A percentile compares a stretch with the other conserved stretches of the same genome.
These are phyloP conservation scores for Fistulinella prunicolor DNA, from an alignment of 768 basidiomycete genomes.

Conservation along the genomic window DNA sequence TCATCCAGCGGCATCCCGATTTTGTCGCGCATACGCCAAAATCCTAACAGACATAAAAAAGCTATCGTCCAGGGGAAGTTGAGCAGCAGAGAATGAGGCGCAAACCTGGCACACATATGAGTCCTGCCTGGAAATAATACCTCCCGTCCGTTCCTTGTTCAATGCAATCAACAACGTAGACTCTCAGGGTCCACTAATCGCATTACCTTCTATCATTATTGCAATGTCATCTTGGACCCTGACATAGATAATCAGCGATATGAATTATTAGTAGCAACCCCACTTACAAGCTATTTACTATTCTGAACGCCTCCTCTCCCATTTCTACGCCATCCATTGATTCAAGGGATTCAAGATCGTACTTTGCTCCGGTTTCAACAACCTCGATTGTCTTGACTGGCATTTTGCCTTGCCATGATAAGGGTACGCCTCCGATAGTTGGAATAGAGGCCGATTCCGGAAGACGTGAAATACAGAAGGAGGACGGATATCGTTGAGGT, in stretches of 20 bases:
- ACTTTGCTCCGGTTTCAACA: slow-evolving; percentile 47
- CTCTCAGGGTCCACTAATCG: neutral
- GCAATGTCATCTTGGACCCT: slow-evolving; percentile 60
- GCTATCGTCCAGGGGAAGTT: neutral
- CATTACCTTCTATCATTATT: slow-evolving; percentile 56
- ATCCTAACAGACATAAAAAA: slow-evolving; percentile 44
- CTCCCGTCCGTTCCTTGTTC: slow-evolving; percentile 56
- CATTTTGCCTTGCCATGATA: slow-evolving; percentile 42
- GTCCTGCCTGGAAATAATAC: slow-evolving; percentile 77
- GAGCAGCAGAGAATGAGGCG: neutral
- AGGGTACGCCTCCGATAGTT: slow-evolving; percentile 22
- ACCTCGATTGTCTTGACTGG: slow-evolving; percentile 56
- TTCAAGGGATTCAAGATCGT: slow-evolving; percentile 45
- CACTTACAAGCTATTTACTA: slow-evolving; percentile 61
- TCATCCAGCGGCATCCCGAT: slow-evolving; percentile 70
- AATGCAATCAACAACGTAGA: neutral
- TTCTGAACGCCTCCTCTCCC: slow-evolving; percentile 57
- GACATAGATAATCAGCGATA: neutral
- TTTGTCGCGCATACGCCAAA: slow-evolving; percentile 81
- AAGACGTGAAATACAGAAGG: slow-evolving; percentile 52
- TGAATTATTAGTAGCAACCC: neutral
- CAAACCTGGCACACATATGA: slow-evolving; percentile 63
- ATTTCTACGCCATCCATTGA: slow-evolving; percentile 22
- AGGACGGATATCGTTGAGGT: slow-evolving; percentile 57
- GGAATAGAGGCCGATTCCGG: slow-evolving; percentile 11